Base-by-base conservation (phyloP, 2,329 filamentous ascomycete species). In the Byssochlamys sp. region DNA sequence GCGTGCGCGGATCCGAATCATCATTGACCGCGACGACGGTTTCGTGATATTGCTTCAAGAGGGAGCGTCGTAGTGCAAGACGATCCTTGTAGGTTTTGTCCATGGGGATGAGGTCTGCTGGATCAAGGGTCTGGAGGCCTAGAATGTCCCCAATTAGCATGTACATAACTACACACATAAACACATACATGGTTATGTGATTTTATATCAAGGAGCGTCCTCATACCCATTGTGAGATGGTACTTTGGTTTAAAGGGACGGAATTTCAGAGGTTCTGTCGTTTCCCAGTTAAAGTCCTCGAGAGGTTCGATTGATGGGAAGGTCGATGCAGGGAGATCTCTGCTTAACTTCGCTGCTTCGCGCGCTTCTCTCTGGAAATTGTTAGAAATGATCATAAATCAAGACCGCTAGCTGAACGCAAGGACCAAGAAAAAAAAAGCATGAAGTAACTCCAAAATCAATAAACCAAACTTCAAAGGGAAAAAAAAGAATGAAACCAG, bases 231-330 rank as follows among this genome's bases (percentile, higher is more conserved):
- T 4, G 83, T 85, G 54, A 86, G 68, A 65, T 85, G 78, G 65
- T 83, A 86, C 62, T 80, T 84, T 4, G 81, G 78, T 67, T 83
- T 84, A 69, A 84, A 84, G 0, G 81, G 80, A 12, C 83, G 74
- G 10, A 83, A 66, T 57, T 81, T 77, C 39, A 83, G 65, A 0
- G 81, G 83, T 57, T 79, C 74, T 31, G 77, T 79, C 0, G 69
- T 73, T 55, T 73, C 65, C 76, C 81, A 80, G 58, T 81, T 69
- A 61, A 85, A 82, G 57, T 76, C 67, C 2, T 66, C 52, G 3
- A 84, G 70, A 2, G 81, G 76, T 25, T 71, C 64, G 39, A 75
- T 64, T 1, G 62, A 53, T 1, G 68, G 66, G 52, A 67, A 69
- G 24, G 59, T 65, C 10, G 62, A 61, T 9, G 62, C 61, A 49